Evolutionary conservation across 495 filamentous ascomycete species (phyloP).

Genomic region (Daldinia caldariorum): DNA sequence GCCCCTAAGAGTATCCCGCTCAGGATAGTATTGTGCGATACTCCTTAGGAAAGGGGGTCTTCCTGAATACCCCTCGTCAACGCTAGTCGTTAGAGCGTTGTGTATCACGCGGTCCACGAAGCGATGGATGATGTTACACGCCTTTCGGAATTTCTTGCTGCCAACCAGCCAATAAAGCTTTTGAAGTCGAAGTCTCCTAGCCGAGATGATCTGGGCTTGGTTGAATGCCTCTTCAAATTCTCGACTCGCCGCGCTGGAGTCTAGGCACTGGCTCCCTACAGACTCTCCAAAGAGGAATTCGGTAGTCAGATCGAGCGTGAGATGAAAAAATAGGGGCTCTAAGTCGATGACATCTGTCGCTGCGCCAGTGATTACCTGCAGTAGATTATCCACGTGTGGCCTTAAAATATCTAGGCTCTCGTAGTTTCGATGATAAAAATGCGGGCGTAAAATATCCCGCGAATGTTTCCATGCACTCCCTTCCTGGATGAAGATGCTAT

Average conservation of each 20-base stretch:
- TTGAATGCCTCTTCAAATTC: constrained; percentile 38
- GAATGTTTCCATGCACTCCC: constrained; percentile 73
- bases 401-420: constrained; percentile 69
- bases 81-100: constrained; percentile 24
- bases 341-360: constrained; percentile 58
- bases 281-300: constrained; percentile 77
- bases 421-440: constrained; percentile 69
- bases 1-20: constrained; percentile 37
- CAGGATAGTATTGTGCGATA: constrained; percentile 32
- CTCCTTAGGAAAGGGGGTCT: constrained; percentile 35
- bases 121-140: constrained; percentile 48
- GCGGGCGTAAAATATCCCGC: constrained; percentile 68
- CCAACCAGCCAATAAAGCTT: constrained; percentile 53
- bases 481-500: constrained; percentile 76
- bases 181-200: constrained; percentile 47
- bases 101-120: constrained; percentile 49
- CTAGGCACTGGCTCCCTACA: constrained; percentile 47
- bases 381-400: constrained; percentile 64
- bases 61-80: constrained; percentile 12
- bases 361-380: constrained; percentile 40
- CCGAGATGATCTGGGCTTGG: constrained; percentile 46
- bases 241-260: constrained; percentile 34
- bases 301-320: constrained; percentile 75
- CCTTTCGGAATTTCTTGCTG: constrained; percentile 44
- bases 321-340: constrained; percentile 68